Conservation (phyloP, 1,284 basidiomycete genomes). For the Marasmius sp. region DNA sequence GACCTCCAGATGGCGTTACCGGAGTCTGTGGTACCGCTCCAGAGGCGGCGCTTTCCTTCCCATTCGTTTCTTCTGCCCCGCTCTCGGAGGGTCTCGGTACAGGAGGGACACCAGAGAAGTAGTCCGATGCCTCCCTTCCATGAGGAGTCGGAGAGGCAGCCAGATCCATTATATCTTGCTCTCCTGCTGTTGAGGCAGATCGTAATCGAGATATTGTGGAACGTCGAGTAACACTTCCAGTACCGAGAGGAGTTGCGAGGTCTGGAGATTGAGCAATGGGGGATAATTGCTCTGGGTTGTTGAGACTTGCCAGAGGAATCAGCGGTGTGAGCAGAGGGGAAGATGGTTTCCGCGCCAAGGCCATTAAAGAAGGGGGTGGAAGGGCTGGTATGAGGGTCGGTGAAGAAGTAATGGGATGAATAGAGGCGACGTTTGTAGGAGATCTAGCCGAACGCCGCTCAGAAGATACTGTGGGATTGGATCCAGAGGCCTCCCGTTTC, state of each 20-base stretch:
- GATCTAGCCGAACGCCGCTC: neutral
- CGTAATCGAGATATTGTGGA: slow-evolving; percentile 11
- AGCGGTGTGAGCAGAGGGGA: slow-evolving; percentile 58
- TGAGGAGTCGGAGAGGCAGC: neutral
- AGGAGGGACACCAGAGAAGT: slow-evolving; percentile 47
- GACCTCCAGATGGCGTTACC: slow-evolving; percentile 56
- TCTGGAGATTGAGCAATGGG: slow-evolving; percentile 31
- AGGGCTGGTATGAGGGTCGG: slow-evolving; percentile 66
- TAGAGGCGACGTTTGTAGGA: neutral
- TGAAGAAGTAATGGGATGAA: slow-evolving; percentile 45
- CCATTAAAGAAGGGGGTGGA: slow-evolving; percentile 44
- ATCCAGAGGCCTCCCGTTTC: slow-evolving; percentile 1
- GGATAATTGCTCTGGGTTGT: slow-evolving; percentile 27
- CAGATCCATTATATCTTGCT: slow-evolving; percentile 23
- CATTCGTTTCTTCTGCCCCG: neutral
- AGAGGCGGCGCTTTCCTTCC: neutral
- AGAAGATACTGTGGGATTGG: neutral
- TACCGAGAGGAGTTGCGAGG: slow-evolving; percentile 27
- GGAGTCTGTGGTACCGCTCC: slow-evolving; percentile 42
- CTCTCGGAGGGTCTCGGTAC: slow-evolving; percentile 33
- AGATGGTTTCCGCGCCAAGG: slow-evolving; percentile 31
- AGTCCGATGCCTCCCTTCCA: slow-evolving; percentile 35
- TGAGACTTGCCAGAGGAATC: slow-evolving; percentile 46
- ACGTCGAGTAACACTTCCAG: neutral
- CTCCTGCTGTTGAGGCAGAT: slow-evolving; percentile 19